Percentiles rank a stretch among this genome's conserved stretches.
Evolutionary conservation across 139 green algal genomes (phyloP).

Genomic region (Ostreobium quekettii): DNA sequence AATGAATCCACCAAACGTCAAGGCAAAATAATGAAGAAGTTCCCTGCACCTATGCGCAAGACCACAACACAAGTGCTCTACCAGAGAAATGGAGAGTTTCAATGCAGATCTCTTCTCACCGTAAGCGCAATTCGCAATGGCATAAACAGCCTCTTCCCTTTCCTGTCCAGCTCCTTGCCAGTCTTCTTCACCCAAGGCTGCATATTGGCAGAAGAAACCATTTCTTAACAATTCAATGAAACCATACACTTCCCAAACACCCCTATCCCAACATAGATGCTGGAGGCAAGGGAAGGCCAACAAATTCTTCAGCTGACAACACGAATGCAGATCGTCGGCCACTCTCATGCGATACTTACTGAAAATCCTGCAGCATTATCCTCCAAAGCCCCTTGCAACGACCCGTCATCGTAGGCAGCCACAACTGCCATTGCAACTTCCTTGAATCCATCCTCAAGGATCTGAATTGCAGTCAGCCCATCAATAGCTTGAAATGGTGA

Average conservation of each 20-base stretch:
- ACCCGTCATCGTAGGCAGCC: constrained; percentile 60
- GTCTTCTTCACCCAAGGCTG: constrained; percentile 76
- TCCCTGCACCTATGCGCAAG: too few species aligned
- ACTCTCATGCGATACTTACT: background rate
- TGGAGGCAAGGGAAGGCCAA: too few species aligned
- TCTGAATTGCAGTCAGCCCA: constrained; percentile 16
- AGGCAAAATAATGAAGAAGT: too few species aligned
- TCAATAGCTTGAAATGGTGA: too few species aligned
- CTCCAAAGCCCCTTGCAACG: constrained; percentile 59
- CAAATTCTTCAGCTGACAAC: too few species aligned
- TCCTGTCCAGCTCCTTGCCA: constrained; percentile 90
- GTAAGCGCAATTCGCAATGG: constrained; percentile 88
- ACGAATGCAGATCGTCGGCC: too few species aligned
- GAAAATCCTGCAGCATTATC: constrained; percentile 2
- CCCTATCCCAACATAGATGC: too few species aligned
- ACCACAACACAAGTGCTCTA: too few species aligned
- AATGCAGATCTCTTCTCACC: too few species aligned
- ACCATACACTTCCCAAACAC: background rate
- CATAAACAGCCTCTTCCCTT: constrained; percentile 99
- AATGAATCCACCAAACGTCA: too few species aligned
- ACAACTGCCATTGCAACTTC: constrained; percentile 68
- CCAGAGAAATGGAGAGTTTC: too few species aligned
- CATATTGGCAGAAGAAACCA: too few species aligned
- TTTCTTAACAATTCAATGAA: constrained; percentile 1
- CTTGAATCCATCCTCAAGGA: constrained; percentile 67